phyloP scores from a whole-genome alignment of 2,329 filamentous ascomycete genomes.

The Orbilia oligospora region DNA sequence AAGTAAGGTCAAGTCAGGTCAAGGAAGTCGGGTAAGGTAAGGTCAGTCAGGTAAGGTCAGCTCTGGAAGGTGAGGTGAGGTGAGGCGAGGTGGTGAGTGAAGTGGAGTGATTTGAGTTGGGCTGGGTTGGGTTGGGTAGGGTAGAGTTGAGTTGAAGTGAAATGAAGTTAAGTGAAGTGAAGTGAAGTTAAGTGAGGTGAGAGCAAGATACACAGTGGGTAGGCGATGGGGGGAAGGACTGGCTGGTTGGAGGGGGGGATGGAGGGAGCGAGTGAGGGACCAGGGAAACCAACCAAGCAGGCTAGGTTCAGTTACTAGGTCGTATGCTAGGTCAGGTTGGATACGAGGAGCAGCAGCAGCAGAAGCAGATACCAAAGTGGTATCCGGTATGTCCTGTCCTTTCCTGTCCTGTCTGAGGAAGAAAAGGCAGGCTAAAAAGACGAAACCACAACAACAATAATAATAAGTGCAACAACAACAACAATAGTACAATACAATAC shows the following conservation, averaged over 20 bases:
- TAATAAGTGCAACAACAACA: too few species aligned
- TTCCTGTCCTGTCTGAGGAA: too few species aligned
- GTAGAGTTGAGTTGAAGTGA: constrained; percentile 6
- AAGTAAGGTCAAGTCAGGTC: neutral
- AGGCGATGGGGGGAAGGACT: neutral
- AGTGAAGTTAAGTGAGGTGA: neutral
- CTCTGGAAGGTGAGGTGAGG: neutral
- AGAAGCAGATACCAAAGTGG: too few species aligned
- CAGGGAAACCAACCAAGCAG: constrained; percentile 23
- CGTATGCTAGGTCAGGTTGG: neutral
- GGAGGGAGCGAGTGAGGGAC: constrained; percentile 35
- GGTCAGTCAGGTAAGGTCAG: constrained; percentile 11
- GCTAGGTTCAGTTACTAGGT: constrained; percentile 3
- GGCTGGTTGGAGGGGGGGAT: neutral
- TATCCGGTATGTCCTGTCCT: too few species aligned
- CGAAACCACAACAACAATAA: constrained; percentile 50
- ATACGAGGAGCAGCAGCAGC: neutral
- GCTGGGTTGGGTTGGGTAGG: constrained; percentile 13
- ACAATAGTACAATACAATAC: neutral
- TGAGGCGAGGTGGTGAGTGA: too few species aligned
- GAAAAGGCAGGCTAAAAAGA: constrained; percentile 35
- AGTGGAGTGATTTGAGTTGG: neutral
- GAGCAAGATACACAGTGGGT: too few species aligned
- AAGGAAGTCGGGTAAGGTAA: neutral
- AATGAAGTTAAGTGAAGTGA: neutral